A percentile compares a stretch with the other conserved stretches of the same genome.
Evolutionary conservation across 176 grass and related monocot genomes (phyloP).

Genomic region (Themeda triandra): DNA sequence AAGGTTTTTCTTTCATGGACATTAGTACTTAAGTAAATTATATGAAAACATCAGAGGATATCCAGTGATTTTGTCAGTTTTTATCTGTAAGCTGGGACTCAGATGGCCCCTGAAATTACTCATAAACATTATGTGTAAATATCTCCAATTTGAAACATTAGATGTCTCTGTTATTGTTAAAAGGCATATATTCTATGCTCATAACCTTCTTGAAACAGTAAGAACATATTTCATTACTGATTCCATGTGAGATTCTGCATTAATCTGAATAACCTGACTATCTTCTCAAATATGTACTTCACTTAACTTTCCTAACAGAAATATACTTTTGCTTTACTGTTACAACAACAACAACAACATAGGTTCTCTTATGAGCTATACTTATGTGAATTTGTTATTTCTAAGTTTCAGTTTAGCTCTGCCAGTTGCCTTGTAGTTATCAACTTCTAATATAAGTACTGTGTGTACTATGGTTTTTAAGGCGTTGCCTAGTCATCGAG

Average conservation of each 20-base stretch:
- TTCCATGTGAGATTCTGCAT: neutral
- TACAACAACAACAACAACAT: no score
- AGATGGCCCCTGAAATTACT: neutral
- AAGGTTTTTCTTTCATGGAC: neutral
- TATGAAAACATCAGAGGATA: neutral
- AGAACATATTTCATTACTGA: neutral
- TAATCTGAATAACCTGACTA: neutral
- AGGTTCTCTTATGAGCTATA: no score
- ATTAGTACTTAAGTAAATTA: neutral
- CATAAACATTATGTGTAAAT: no score
- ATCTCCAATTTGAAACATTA: no score
- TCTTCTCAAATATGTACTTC: neutral
- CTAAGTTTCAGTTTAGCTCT: neutral
- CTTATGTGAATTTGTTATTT: neutral
- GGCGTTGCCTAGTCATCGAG: no score
- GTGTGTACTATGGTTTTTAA: no score
- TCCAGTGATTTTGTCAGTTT: neutral
- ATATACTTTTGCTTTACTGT: neutral
- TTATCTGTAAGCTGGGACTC: neutral
- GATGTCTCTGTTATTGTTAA: constrained; percentile 7
- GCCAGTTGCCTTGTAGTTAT: neutral
- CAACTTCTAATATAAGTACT: neutral
- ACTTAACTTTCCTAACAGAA: neutral
- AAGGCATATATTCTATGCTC: neutral
- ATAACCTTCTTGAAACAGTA: neutral